phyloP scores from a whole-genome alignment of 352 stramenopile species.

The Globisporangium radiosum region DNA sequence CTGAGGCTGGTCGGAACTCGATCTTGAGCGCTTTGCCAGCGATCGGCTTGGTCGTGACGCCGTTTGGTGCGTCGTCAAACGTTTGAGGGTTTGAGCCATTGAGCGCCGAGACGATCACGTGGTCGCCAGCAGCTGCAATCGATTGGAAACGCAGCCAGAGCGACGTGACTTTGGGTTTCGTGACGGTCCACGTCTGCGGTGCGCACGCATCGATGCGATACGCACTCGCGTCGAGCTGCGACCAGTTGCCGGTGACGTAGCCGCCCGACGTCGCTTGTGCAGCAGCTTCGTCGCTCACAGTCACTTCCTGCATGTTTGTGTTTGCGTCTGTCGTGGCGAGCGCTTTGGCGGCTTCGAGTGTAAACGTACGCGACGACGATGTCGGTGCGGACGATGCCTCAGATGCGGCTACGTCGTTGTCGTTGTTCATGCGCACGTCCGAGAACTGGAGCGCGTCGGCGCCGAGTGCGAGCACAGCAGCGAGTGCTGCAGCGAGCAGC shows the following conservation, averaged over 20 bases:
- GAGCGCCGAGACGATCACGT: conserved; percentile 28
- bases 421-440: conserved; percentile 1
- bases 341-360: conserved; percentile 4
- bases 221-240: conserved; percentile 18
- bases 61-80: conserved; percentile 16
- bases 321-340: background rate
- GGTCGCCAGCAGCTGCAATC: conserved; percentile 25
- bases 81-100: conserved; percentile 25
- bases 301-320: conserved; percentile 2
- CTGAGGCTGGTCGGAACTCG: conserved; percentile 29
- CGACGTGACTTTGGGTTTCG: conserved; percentile 29
- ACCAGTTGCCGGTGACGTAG: conserved; percentile 28
- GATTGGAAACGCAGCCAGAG: conserved; percentile 36
- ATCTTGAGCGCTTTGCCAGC: conserved; percentile 26
- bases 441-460: conserved; percentile 7
- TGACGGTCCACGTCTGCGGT: conserved; percentile 42
- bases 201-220: conserved; percentile 37
- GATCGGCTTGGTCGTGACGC: conserved; percentile 26
- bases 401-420: background rate
- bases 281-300: conserved; percentile 3
- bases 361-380: conserved; percentile 1
- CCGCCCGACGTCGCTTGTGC: conserved; percentile 24
- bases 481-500: background rate
- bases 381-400: too few relatives aligned
- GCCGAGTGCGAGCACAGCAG: background rate